Base-by-base conservation (phyloP, 352 stramenopile species). In the Phytopythium helicoides region DNA sequence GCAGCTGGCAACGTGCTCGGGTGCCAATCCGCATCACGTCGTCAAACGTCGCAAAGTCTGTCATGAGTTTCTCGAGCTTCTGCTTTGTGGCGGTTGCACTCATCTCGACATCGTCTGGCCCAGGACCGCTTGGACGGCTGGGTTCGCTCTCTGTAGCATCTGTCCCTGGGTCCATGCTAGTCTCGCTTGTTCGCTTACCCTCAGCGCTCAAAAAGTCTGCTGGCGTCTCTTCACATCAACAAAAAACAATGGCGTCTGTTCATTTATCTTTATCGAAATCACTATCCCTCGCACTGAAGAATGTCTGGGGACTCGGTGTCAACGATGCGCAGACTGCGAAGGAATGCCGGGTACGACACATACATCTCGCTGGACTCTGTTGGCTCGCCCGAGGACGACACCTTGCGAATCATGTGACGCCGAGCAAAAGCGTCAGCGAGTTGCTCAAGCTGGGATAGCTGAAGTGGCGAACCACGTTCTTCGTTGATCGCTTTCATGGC, bases 21-120 rank as follows among this genome's bases (percentile, higher is more conserved):
- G 86, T 96, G 56, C 86, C 82, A 46, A 92, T 82, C 28, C 78
- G 76, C 86, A 96, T 94, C 50, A 89, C 76, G 34, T 91, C 78
- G 69, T 96, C 84, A 52, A 96, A 96, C 15, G 67, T 76, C 10
- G 81, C 81, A 58, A 96, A 96, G 57, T 83, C 79, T 41, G 68
- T 78, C 76, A 96, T 92, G 60, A 96, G 83, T 39, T 86, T 81
- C 40, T 90, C 75, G 16, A 96, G 70, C 54, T 92, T 93, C 56
- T 64, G 77, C 56, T 89, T 88, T 11, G 85, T 95, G 21, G 83
- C 78, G 19, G 80, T 91, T 38, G 77, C 68, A 26, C 71, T 70
- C 59, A 89, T 71, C 44, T 80, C 45, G 5, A 37, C 42, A 8
- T 49, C 25, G 22, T 37, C 42, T 6, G 26, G 9, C 16, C 23